Percentiles rank a stretch among this genome's conserved stretches.
phyloP scores from a whole-genome alignment of 1,284 basidiomycete species.

The Caloboletus firmus region DNA sequence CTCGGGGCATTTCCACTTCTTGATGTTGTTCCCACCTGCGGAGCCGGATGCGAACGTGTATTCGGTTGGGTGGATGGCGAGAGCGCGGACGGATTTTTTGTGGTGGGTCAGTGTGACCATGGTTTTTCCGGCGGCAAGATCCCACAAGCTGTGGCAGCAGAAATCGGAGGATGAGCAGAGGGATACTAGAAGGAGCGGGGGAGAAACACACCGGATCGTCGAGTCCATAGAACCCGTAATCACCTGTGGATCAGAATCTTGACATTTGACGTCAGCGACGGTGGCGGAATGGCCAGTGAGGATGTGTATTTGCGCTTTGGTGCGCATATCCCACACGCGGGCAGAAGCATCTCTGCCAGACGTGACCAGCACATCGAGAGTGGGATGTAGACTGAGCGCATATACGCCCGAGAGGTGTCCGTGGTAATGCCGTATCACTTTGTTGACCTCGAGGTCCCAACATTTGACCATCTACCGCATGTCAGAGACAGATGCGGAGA shows the following conservation, averaged over 20 bases:
- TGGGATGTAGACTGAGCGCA: constrained; percentile 87
- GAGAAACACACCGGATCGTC: constrained; percentile 71
- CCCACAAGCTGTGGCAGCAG: constrained; percentile 73
- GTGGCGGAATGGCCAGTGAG: constrained; percentile 93
- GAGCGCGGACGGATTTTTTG: constrained; percentile 94
- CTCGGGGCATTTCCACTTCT: constrained; percentile 99
- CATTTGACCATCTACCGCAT: constrained; percentile 91
- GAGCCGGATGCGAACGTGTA: constrained; percentile 95
- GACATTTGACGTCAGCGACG: constrained; percentile 91
- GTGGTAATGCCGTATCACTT: constrained; percentile 98
- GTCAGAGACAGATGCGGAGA: neutral
- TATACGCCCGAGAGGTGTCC: constrained; percentile 98
- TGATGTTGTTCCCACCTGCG: constrained; percentile 97
- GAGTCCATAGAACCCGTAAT: constrained; percentile 99
- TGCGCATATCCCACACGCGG: constrained; percentile 99
- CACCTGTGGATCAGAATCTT: constrained; percentile 96
- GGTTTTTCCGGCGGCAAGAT: constrained; percentile 96
- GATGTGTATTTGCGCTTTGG: constrained; percentile 93
- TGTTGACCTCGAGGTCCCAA: constrained; percentile 99
- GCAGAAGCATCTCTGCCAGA: constrained; percentile 94
- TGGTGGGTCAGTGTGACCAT: constrained; percentile 96
- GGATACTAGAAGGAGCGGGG: neutral
- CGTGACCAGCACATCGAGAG: constrained; percentile 93
- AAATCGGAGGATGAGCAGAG: too few species aligned
- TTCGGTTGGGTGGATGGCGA: constrained; percentile 94